Base-by-base conservation (phyloP, 208 protist species). In the Leishmania amazonensis region DNA sequence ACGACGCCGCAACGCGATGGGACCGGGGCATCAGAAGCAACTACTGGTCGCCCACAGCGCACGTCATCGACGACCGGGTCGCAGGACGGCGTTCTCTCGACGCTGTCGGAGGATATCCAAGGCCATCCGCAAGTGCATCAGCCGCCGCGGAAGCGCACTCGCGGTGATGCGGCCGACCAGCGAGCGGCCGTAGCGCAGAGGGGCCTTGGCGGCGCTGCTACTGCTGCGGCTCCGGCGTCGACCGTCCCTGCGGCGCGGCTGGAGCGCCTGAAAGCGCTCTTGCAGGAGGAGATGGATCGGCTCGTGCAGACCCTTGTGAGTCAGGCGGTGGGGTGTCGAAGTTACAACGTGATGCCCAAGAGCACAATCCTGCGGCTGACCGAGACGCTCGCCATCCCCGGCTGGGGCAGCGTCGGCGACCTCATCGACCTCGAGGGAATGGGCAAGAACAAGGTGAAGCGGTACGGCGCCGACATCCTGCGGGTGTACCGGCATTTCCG, bases 391-490 rank as follows among this genome's bases (percentile, higher is more conserved):
- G 76, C 79, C 4, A 80, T 87, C 19, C 90, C 93, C 11, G 73
- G 83, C 38, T 97, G 93, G 93, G 94, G 94, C 17, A 89, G 86
- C 53, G 89, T 95, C 15, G 78, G 79, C 68, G 86, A 97, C 73
- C 86, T 97, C 57, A 86, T 87, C 51, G 93, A 97, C 85, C 77
- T 97, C 8, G 94, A 96, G 80, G 94, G 94, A 0, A 88, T 97
- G 84, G 94, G 93, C 9, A 96, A 96, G 89, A 94, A 94, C 87
- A 97, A 97, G 86, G 91, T 96, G 75, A 88, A 89, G 78, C 95
- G 95, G 83, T 97, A 95, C 81, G 94, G 94, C 40, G 90, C 83
- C 5, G 89, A 95, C 38, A 94, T 97, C 54, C 81, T 97, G 21
- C 79, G 85, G 1, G 85, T 95, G 3, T 97, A 97, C 82, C 90